These are phyloP conservation scores for Aspergillus pseudoglaucus DNA, from an alignment of 2,329 filamentous ascomycete genomes.

Conservation along the genomic window DNA sequence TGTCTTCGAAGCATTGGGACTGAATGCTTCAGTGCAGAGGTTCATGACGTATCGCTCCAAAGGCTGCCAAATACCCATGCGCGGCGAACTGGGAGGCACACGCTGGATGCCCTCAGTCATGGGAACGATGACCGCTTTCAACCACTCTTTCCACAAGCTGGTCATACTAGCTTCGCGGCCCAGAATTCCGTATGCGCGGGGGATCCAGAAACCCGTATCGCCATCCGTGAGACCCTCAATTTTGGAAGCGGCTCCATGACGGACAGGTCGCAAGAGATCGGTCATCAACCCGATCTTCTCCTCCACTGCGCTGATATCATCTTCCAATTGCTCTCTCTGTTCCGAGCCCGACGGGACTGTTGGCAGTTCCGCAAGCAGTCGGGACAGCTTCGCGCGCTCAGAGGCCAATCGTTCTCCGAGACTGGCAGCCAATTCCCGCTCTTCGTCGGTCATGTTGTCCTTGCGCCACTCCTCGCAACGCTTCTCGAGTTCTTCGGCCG, in stretches of 20 bases:
- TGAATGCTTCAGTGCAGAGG: slow-evolving; percentile 88
- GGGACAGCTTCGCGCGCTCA: slow-evolving; percentile 84
- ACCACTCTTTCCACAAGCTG: slow-evolving; percentile 97
- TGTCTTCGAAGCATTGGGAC: slow-evolving; percentile 85
- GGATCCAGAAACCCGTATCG: slow-evolving; percentile 93
- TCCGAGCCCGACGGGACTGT: slow-evolving; percentile 71
- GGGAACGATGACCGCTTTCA: slow-evolving; percentile 85
- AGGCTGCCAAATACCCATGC: slow-evolving; percentile 90
- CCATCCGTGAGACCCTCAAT: slow-evolving; percentile 94
- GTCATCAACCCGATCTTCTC: slow-evolving; percentile 98
- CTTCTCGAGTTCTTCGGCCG: slow-evolving; percentile 66
- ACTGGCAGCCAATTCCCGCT: slow-evolving; percentile 87
- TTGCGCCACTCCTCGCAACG: slow-evolving; percentile 84
- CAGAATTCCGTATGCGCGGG: slow-evolving; percentile 85
- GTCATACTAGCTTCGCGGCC: slow-evolving; percentile 78
- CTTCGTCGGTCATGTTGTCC: slow-evolving; percentile 95
- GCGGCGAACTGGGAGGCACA: slow-evolving; percentile 81
- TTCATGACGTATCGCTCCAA: slow-evolving; percentile 96
- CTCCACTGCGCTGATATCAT: slow-evolving; percentile 90
- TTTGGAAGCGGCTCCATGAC: slow-evolving; percentile 91
- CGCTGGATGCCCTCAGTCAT: slow-evolving; percentile 89
- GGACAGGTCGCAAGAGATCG: slow-evolving; percentile 82
- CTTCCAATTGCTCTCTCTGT: slow-evolving; percentile 77
- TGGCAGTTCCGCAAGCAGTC: slow-evolving; percentile 76
- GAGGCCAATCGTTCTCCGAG: slow-evolving; percentile 78